These are phyloP conservation scores for Metschnikowia kofuensis DNA, from an alignment of 805 yeast genomes.

Conservation along the genomic window DNA sequence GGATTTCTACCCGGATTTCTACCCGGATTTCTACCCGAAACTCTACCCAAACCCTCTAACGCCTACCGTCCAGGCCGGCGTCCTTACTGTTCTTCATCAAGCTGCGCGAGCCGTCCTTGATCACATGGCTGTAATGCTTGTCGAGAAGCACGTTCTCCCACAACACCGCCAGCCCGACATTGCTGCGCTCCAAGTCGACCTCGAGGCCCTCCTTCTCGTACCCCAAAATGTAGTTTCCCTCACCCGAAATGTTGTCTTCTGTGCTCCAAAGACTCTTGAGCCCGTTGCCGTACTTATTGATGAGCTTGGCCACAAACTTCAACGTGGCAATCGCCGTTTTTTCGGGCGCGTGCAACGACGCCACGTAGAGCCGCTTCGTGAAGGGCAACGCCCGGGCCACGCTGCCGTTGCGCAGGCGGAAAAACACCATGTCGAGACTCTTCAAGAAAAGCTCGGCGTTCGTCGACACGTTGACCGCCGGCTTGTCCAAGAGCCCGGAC, in stretches of 20 bases:
- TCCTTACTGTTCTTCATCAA: slow-evolving; percentile 39
- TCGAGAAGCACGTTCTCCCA: slow-evolving; percentile 85
- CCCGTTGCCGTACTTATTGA: slow-evolving; percentile 64
- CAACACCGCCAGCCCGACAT: slow-evolving; percentile 82
- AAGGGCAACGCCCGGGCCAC: slow-evolving; percentile 72
- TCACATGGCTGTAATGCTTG: slow-evolving; percentile 79
- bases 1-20: no score
- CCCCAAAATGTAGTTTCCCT: slow-evolving; percentile 54
- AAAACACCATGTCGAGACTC: slow-evolving; percentile 77
- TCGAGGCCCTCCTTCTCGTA: slow-evolving; percentile 47
- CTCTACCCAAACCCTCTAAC: no score
- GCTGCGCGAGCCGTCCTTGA: slow-evolving; percentile 60
- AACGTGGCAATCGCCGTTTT: slow-evolving; percentile 76
- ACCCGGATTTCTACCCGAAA: no score
- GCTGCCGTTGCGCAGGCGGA: slow-evolving; percentile 68
- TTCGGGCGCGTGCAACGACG: slow-evolving; percentile 77
- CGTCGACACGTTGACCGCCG: slow-evolving; percentile 82
- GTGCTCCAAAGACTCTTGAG: slow-evolving; percentile 77
- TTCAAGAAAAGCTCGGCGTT: slow-evolving; percentile 80
- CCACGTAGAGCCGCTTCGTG: slow-evolving; percentile 71
- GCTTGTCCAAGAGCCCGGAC: slow-evolving; percentile 43
- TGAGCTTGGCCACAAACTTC: slow-evolving; percentile 73
- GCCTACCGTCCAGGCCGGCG: background rate
- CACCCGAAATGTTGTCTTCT: slow-evolving; percentile 85
- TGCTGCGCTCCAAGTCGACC: slow-evolving; percentile 66